Evolutionary conservation across 129 eudicot genomes (phyloP), one percentile per base, ranked within the genome.

Genomic region (Tanacetum coccineum): DNA sequence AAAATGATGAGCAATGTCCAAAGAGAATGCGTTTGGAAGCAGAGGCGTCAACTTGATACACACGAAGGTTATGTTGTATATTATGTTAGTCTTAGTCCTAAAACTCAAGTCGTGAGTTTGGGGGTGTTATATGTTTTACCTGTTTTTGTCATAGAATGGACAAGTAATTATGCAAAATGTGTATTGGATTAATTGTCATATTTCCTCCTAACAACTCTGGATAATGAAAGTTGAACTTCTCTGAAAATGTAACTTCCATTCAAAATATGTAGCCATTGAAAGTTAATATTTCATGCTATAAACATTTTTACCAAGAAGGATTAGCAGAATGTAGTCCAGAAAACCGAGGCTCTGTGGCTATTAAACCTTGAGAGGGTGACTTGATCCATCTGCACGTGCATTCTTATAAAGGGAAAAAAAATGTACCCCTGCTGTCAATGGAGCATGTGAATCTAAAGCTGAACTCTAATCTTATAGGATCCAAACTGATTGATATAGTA

Each of bases 1-100:
- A 28, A 2, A 85, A 76, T 60, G 95, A 88, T 70, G 89, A 79
- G 67, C 88, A 86, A 73, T 64, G 79, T 65, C 76, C 96, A 30
- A 92, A 92, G 83, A 80, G 96, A 79, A 67, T 88, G 76, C 84
- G 98, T 39, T 36, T 88, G 79, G 92, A 77, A 71, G 84, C 83
- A 44, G 82, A 83, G 73, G 85, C 87, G n/a, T 80, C 81, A 6
- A 74, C 71, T 70, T 87, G 72, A 81, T 72, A 25, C 11, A 45
- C 53, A 71, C 78, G 48, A 68, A 48, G 9, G 26, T 64, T 63
- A 13, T 62, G 69, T 70, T 70, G 73, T 73, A 74, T 64, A 68
- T 82, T 70, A 73, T 72, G n/a, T 75, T 75, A 55, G 32, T 62
- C 25, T 36, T 22, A 59, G 81, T 59, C 70, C 77, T 76, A 66